Percentiles rank a stretch among this genome's conserved stretches.
These are phyloP conservation scores for Podila horticola DNA, from an alignment of 192 early-diverging fungal species.

Conservation along the genomic window DNA sequence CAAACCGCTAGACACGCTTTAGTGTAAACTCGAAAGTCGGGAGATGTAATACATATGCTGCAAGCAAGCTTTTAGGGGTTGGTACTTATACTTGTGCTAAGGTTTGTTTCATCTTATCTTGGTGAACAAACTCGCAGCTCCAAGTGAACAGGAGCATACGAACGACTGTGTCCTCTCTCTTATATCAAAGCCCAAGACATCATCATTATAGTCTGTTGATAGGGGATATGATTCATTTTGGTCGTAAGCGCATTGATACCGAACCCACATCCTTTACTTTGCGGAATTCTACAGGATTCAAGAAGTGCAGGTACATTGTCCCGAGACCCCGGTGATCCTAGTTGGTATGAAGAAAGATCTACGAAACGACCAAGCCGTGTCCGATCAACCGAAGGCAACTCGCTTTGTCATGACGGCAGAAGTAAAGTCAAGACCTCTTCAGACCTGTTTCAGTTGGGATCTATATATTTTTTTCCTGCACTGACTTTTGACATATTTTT, in stretches of 20 bases:
- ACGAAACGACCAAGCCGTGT: constrained; percentile 76
- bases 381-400: constrained; percentile 73
- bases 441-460: not conserved
- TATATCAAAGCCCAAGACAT: constrained; percentile 96
- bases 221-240: not conserved
- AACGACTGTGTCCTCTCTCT: constrained; percentile 90
- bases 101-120: not conserved
- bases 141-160: constrained; percentile 69
- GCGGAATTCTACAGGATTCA: constrained; percentile 76
- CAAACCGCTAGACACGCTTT: no score
- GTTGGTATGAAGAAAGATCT: constrained; percentile 92
- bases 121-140: not conserved
- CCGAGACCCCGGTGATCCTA: constrained; percentile 83
- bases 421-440: constrained; percentile 44
- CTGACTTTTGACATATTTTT: constrained; percentile 9
- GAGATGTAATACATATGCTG: no score
- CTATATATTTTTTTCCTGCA: no score
- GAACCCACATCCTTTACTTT: not conserved
- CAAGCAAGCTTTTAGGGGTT: no score
- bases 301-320: constrained; percentile 86
- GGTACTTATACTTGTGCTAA: no score
- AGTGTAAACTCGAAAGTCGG: no score
- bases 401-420: constrained; percentile 78
- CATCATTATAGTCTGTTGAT: constrained; percentile 92
- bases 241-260: not conserved